Percentiles rank a stretch among this genome's conserved stretches.
phyloP scores from a whole-genome alignment of 257 asterid species.

The Nemophila menziesii region DNA sequence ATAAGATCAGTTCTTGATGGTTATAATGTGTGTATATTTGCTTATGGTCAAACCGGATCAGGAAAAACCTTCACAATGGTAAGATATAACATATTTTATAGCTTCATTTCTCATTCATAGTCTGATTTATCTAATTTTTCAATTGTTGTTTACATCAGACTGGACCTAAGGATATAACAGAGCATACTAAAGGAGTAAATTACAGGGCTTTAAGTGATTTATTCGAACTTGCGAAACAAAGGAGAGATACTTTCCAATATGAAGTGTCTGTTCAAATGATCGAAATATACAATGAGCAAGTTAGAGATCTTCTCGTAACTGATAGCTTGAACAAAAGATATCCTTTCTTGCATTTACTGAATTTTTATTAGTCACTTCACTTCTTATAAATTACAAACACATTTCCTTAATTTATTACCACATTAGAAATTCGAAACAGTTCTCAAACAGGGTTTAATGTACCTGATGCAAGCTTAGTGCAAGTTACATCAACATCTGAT shows the following conservation, averaged over 20 bases:
- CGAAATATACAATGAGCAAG: constrained; percentile 96
- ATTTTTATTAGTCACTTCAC: neutral
- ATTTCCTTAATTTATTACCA: constrained; percentile 40
- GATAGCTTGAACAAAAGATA: constrained; percentile 84
- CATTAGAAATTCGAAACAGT: constrained; percentile 87
- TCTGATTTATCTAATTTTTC: constrained; percentile 1
- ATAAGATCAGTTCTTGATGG: constrained; percentile 97
- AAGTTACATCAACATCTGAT: constrained; percentile 40
- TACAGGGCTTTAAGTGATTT: constrained; percentile 82
- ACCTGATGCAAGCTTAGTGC: constrained; percentile 57
- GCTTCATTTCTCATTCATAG: neutral
- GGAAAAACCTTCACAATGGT: constrained; percentile 98
- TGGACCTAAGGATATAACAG: constrained; percentile 83
- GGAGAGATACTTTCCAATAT: constrained; percentile 61
- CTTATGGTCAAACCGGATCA: constrained; percentile 99
- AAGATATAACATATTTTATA: constrained; percentile 6
- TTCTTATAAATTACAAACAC: neutral
- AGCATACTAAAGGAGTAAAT: constrained; percentile 71
- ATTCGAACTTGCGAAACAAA: constrained; percentile 70
- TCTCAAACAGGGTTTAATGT: constrained; percentile 88
- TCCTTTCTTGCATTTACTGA: constrained; percentile 30
- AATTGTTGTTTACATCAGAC: constrained; percentile 39
- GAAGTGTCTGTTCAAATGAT: constrained; percentile 95
- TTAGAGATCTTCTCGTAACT: constrained; percentile 67
- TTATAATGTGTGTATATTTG: constrained; percentile 87